Conservation (phyloP, 1,284 basidiomycete genomes). For the Neotropicomus parvogracilis region DNA sequence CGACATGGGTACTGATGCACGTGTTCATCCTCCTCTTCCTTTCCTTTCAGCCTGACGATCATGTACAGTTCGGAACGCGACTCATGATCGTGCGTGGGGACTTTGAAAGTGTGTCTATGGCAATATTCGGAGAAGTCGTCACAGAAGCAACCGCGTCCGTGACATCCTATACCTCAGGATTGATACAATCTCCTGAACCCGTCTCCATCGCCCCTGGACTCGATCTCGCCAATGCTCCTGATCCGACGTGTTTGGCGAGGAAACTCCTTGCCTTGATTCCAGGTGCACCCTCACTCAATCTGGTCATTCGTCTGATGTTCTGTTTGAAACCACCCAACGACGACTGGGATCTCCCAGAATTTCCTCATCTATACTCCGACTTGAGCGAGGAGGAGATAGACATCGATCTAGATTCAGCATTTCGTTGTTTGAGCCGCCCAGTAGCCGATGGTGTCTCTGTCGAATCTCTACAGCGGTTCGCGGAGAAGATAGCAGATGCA, state of each 20-base stretch:
- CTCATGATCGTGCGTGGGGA: constrained; percentile 73
- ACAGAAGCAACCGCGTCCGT: constrained; percentile 12
- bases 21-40: constrained; percentile 20
- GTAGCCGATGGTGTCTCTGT: constrained; percentile 51
- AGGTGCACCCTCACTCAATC: constrained; percentile 54
- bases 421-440: constrained; percentile 49
- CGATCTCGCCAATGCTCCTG: constrained; percentile 55
- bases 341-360: constrained; percentile 71
- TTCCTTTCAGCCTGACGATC: constrained; percentile 9
- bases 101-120: constrained; percentile 61
- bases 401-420: constrained; percentile 52
- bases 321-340: constrained; percentile 70
- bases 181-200: constrained; percentile 18
- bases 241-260: constrained; percentile 60
- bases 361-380: constrained; percentile 64
- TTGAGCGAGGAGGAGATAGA: constrained; percentile 45
- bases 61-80: constrained; percentile 62
- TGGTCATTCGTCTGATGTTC: constrained; percentile 67
- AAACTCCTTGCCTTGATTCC: constrained; percentile 59
- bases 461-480: constrained; percentile 49
- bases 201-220: constrained; percentile 35
- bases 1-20: constrained; percentile 65
- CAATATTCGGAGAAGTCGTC: constrained; percentile 29
- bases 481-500: constrained; percentile 47
- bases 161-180: constrained; percentile 18